Percentiles rank a stretch among this genome's conserved stretches.
These are phyloP conservation scores for Heterobasidion occidentale DNA, from an alignment of 1,284 basidiomycete species.

Conservation along the genomic window DNA sequence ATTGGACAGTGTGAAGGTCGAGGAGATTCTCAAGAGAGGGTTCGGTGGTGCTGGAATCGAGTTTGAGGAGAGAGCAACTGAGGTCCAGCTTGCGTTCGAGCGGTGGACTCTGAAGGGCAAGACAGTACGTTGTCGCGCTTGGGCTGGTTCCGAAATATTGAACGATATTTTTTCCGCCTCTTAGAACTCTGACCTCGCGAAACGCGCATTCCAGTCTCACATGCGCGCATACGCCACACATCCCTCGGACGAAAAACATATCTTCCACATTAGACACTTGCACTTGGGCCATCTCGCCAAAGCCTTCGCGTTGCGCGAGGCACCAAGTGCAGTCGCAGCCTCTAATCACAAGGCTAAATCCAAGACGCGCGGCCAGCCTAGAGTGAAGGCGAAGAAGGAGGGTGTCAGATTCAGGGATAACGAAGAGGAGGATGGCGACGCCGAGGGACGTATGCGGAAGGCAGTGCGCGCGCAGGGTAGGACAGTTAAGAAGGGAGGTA, in stretches of 20 bases:
- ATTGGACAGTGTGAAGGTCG: constrained; percentile 37
- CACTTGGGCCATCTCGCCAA: constrained; percentile 97
- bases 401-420: constrained; percentile 18
- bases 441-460: constrained; percentile 83
- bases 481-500: constrained; percentile 72
- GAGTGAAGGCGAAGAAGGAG: constrained; percentile 14
- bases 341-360: constrained; percentile 12
- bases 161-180: background rate
- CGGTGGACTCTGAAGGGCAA: constrained; percentile 81
- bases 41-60: constrained; percentile 81
- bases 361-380: background rate
- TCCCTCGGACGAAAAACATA: constrained; percentile 89
- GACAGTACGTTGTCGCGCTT: constrained; percentile 41
- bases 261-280: constrained; percentile 91
- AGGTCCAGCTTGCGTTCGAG: constrained; percentile 93
- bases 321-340: constrained; percentile 61
- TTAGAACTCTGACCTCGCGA: constrained; percentile 73
- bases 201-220: constrained; percentile 85
- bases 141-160: background rate
- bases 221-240: constrained; percentile 98
- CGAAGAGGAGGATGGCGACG: constrained; percentile 45
- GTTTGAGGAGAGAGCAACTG: constrained; percentile 88
- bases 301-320: constrained; percentile 91
- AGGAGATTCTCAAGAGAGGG: constrained; percentile 69
- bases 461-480: constrained; percentile 84